A percentile compares a stretch with the other conserved stretches of the same genome.
phyloP scores from a whole-genome alignment of 495 filamentous ascomycete genomes.

The Acidiella bohemica region DNA sequence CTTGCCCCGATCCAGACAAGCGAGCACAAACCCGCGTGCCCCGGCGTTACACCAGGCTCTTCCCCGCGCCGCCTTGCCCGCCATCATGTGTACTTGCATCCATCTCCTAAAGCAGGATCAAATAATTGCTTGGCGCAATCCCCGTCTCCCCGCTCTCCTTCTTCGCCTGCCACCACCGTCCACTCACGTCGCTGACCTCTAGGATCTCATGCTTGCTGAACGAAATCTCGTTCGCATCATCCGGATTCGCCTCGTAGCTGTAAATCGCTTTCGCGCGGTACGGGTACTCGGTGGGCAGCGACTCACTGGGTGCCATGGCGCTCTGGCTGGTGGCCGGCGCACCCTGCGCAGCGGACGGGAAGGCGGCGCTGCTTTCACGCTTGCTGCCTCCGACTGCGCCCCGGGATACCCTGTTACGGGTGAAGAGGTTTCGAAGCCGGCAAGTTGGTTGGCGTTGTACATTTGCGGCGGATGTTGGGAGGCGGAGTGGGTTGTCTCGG shows the following conservation, averaged over 20 bases:
- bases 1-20: too few relatives aligned
- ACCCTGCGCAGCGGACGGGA: slow-evolving; percentile 4
- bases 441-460: slow-evolving; percentile 91
- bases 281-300: slow-evolving; percentile 81
- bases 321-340: slow-evolving; percentile 1
- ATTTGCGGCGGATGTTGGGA: slow-evolving; percentile 74
- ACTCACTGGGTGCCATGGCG: slow-evolving; percentile 15
- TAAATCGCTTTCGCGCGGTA: slow-evolving; percentile 98
- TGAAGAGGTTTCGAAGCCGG: slow-evolving; percentile 90
- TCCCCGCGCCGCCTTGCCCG: too few relatives aligned
- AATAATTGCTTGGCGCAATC: slow-evolving; percentile 94
- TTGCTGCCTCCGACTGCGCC: slow-evolving; percentile 39
- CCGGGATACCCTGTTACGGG: slow-evolving; percentile 71
- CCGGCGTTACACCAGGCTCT: too few relatives aligned
- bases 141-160: slow-evolving; percentile 92
- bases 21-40: too few relatives aligned
- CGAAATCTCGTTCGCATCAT: slow-evolving; percentile 95
- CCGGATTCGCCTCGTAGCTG: slow-evolving; percentile 94
- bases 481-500: slow-evolving; percentile 61
- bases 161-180: slow-evolving; percentile 96
- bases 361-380: slow-evolving; percentile 32
- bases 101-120: slow-evolving; percentile 75
- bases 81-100: too few relatives aligned
- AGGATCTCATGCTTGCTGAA: slow-evolving; percentile 94
- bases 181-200: slow-evolving; percentile 93